Base-by-base conservation (phyloP, 2,329 filamentous ascomycete genomes). In the Arthrobotrys pseudoclavata region DNA sequence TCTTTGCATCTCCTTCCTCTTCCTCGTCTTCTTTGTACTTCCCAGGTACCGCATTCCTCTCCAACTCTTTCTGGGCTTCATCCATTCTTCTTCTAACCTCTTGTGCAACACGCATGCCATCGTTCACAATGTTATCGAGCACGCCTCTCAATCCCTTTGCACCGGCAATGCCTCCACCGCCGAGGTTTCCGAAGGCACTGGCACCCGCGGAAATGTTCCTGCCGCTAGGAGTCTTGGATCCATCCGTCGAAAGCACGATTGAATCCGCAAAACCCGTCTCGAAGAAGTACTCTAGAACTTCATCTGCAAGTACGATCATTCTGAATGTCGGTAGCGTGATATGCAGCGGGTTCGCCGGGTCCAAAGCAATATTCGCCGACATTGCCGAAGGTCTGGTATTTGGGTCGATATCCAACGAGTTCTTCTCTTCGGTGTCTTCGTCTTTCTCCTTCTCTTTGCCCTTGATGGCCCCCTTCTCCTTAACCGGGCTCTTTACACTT, bases 251-350 rank as follows among this genome's bases (percentile, higher is more conserved):
- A 24, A 92, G 90, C 55, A 97, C 90, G 88, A 99, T 96, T 0
- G 94, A 97, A 63, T 92, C 90, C 0, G 95, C 93, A 85, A 98
- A 97, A 47, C 94, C 96, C 0, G 93, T 92, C 85, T 99, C 96
- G 83, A 99, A 99, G 85, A 99, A 99, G 81, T 96, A 92, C 82
- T 99, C 95, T 4, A 99, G 89, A 0, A 96, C 88, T 83, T 99
- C 96, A 82, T 99, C 96, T 50, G 96, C 96, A 6, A 99, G 89
- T 9, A 99, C 92, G 2, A 99, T 94, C 96, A 99, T 99, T 80
- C 96, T 91, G 87, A 99, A 99, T 0, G 96, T 99, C 0, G 96
- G 96, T 0, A 99, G 88, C 0, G 96, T 98, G 82, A 99, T 97
- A 83, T 97, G 92, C 0, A 99, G 88, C 5, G 96, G 96, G 79